A percentile compares a stretch with the other conserved stretches of the same genome.
Evolutionary conservation across 805 yeast species (phyloP).

Genomic region (Metschnikowia baotianmanensis): DNA sequence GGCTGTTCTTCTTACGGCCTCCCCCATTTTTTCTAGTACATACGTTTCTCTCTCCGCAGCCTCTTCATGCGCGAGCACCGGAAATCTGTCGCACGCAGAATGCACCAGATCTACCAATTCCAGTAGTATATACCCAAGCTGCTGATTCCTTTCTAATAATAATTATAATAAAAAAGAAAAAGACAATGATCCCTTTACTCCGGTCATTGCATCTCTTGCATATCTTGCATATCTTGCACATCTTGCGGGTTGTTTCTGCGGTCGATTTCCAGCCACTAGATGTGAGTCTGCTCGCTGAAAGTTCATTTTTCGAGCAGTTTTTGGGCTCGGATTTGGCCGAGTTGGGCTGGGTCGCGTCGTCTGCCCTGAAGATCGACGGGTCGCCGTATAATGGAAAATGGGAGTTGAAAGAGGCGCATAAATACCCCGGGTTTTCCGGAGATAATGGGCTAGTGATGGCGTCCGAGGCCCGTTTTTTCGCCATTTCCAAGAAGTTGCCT

Average conservation of each 20-base stretch:
- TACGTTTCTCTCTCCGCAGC: no score
- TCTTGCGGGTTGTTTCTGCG: constrained; percentile 8
- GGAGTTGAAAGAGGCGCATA: constrained; percentile 61
- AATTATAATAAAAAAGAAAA: neutral
- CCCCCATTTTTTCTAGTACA: no score
- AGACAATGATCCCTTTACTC: constrained; percentile 1
- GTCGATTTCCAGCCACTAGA: constrained; percentile 36
- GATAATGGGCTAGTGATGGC: constrained; percentile 79
- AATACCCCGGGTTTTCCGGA: constrained; percentile 54
- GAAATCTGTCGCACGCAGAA: no score
- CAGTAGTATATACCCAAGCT: no score
- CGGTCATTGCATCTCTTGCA: constrained; percentile 6
- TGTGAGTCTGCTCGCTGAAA: constrained; percentile 29
- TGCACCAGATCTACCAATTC: no score
- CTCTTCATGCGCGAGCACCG: no score
- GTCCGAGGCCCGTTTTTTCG: constrained; percentile 76
- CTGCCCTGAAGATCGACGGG: constrained; percentile 46
- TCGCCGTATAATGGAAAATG: constrained; percentile 72
- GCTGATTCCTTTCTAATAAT: no score
- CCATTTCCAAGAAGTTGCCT: constrained; percentile 65
- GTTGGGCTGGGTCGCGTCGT: constrained; percentile 51
- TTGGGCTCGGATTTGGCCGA: constrained; percentile 21
- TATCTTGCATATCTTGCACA: no score
- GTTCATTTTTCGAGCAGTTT: constrained; percentile 69
- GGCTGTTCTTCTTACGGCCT: no score